Evolutionary conservation across 768 basidiomycete species (phyloP).

Genomic region (Sistotremastrum niveocremeum): DNA sequence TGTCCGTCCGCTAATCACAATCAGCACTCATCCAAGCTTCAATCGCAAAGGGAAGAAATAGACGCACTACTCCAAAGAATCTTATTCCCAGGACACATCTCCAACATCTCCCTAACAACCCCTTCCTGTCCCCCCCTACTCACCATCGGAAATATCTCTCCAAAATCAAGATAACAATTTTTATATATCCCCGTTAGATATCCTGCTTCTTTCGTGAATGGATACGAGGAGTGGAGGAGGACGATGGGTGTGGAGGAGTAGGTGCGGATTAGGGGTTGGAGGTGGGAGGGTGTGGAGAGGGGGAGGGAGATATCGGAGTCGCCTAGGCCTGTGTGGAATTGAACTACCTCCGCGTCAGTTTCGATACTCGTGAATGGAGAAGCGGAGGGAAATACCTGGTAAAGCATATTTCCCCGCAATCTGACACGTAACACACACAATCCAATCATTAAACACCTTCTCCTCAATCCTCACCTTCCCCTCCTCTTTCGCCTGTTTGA

Average conservation of each 20-base stretch:
- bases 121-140: conserved; percentile 47
- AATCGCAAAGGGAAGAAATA: background rate
- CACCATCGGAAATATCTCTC: conserved; percentile 61
- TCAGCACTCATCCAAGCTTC: background rate
- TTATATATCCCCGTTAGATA: conserved; percentile 59
- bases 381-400: conserved; percentile 35
- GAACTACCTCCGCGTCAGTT: conserved; percentile 30
- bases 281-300: conserved; percentile 45
- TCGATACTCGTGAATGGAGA: background rate
- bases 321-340: conserved; percentile 76
- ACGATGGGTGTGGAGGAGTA: conserved; percentile 49
- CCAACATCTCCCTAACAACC: conserved; percentile 49
- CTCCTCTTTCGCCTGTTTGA: conserved; percentile 15
- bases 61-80: conserved; percentile 67
- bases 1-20: conserved; percentile 39
- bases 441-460: conserved; percentile 52
- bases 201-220: conserved; percentile 64
- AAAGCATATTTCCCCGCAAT: conserved; percentile 39
- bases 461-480: conserved; percentile 37
- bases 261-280: conserved; percentile 56
- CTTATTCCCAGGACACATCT: conserved; percentile 64
- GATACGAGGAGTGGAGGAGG: conserved; percentile 66
- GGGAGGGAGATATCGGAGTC: conserved; percentile 54
- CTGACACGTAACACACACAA: conserved; percentile 41
- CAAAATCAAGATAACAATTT: conserved; percentile 72